Evolutionary conservation across 306 rosid genomes (phyloP).

Genomic region (Carpinus fangiana): DNA sequence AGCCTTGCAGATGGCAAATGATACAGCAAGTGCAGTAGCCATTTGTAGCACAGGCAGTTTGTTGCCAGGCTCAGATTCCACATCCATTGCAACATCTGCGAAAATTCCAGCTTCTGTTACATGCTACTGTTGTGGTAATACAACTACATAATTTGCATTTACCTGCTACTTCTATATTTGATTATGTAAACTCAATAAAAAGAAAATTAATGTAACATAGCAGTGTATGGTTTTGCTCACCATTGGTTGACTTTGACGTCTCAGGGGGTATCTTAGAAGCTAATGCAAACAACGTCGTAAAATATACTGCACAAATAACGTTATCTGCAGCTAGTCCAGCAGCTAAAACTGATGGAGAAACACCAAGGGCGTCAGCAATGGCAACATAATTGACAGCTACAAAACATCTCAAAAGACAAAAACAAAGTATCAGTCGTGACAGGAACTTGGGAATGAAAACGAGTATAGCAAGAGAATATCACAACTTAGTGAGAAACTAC

Average conservation of each 20-base stretch:
- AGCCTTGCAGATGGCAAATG: slow-evolving; percentile 50
- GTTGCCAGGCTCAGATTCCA: slow-evolving; percentile 24
- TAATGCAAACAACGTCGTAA: slow-evolving; percentile 61
- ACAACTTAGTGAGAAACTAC: neutral
- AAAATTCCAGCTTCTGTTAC: slow-evolving; percentile 23
- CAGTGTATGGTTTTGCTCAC: slow-evolving; percentile 27
- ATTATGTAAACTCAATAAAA: neutral
- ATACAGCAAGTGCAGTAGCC: slow-evolving; percentile 41
- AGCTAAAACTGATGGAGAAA: slow-evolving; percentile 58
- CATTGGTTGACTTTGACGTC: slow-evolving; percentile 38
- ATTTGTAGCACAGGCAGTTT: slow-evolving; percentile 42
- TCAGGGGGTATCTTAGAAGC: slow-evolving; percentile 74
- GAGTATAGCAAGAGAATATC: slow-evolving; percentile 17
- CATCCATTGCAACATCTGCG: slow-evolving; percentile 29
- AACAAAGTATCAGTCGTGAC: neutral
- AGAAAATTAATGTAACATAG: neutral
- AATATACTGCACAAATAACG: slow-evolving; percentile 75
- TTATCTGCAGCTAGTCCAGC: slow-evolving; percentile 87
- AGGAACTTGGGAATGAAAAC: neutral
- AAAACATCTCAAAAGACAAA: slow-evolving; percentile 13
- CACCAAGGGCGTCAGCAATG: slow-evolving; percentile 58
- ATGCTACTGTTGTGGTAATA: neutral
- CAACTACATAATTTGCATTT: neutral
- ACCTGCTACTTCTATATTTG: slow-evolving; percentile 8
- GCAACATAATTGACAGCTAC: slow-evolving; percentile 81